A percentile compares a stretch with the other conserved stretches of the same genome.
These are phyloP conservation scores for Scopulariopsis brevicaulis DNA, from an alignment of 2,329 filamentous ascomycete species.

Conservation along the genomic window DNA sequence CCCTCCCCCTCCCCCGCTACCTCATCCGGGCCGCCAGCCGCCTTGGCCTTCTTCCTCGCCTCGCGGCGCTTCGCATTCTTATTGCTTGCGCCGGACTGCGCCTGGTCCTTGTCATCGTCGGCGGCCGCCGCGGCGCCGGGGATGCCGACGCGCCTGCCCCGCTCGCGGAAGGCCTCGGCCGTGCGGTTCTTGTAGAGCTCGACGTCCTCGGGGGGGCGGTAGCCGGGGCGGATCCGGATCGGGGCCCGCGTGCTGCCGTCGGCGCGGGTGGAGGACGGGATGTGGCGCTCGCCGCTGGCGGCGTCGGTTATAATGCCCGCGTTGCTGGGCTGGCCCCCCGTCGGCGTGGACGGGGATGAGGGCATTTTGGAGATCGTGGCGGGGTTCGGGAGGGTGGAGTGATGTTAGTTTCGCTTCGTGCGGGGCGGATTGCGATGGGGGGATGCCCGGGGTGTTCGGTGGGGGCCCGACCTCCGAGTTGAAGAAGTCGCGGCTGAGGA, in stretches of 20 bases:
- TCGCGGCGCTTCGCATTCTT: conserved; percentile 77
- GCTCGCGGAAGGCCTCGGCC: conserved; percentile 73
- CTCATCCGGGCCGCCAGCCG: conserved; percentile 48
- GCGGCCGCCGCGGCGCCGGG: conserved; percentile 1
- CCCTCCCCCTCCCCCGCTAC: conserved; percentile 20
- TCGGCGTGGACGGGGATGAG: not conserved
- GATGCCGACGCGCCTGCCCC: conserved; percentile 30
- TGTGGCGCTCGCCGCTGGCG: conserved; percentile 69
- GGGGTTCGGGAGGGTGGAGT: not conserved
- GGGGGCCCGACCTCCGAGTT: too few relatives aligned
- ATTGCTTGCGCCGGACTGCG: conserved; percentile 42
- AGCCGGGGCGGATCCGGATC: conserved; percentile 88
- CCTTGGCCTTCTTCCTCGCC: conserved; percentile 42
- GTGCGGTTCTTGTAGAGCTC: conserved; percentile 92
- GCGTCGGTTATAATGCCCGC: conserved; percentile 69
- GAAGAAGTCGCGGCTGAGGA: too few relatives aligned
- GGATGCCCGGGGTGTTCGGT: not conserved
- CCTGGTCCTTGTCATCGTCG: not conserved
- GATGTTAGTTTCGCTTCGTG: not conserved
- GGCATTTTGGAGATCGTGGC: not conserved
- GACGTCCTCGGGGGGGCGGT: conserved; percentile 88
- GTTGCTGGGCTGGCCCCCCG: conserved; percentile 1
- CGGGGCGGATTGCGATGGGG: not conserved
- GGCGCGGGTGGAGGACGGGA: conserved; percentile 74
- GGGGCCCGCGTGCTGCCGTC: conserved; percentile 90